A percentile compares a stretch with the other conserved stretches of the same genome.
Conservation (phyloP, 140 eudicot species). For the Anethum foeniculum region DNA sequence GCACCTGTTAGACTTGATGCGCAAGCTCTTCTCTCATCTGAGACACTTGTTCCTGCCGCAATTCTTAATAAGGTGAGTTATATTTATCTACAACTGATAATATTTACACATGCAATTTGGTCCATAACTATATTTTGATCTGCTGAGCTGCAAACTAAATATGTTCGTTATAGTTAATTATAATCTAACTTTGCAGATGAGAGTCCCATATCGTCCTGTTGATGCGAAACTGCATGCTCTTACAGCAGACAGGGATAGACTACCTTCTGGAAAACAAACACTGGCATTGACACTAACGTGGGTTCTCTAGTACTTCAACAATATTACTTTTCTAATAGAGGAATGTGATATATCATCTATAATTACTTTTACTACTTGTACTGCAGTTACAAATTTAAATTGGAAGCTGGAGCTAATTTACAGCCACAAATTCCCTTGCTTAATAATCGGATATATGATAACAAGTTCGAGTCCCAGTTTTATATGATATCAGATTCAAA, state of each 20-base stretch:
- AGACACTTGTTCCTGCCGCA: slow-evolving; percentile 76
- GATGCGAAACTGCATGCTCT: slow-evolving; percentile 75
- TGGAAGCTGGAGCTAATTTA: slow-evolving; percentile 83
- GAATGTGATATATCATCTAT: neutral
- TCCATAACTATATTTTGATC: neutral
- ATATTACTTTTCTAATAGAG: neutral
- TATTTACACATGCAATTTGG: neutral
- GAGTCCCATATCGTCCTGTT: slow-evolving; percentile 79
- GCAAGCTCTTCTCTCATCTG: slow-evolving; percentile 66
- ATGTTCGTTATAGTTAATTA: neutral
- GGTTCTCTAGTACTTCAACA: slow-evolving; percentile 23
- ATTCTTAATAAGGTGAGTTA: slow-evolving; percentile 65
- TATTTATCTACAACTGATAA: neutral
- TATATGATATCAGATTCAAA: slow-evolving; percentile 94
- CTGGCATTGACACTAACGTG: slow-evolving; percentile 83
- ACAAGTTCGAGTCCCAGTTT: slow-evolving; percentile 95
- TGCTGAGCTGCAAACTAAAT: neutral
- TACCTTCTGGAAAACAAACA: slow-evolving; percentile 93
- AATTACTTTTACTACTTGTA: slow-evolving; percentile 10
- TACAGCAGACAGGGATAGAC: slow-evolving; percentile 68
- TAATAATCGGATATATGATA: slow-evolving; percentile 90
- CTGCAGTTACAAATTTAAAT: slow-evolving; percentile 86
- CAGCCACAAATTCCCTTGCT: slow-evolving; percentile 84
- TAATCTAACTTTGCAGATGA: slow-evolving; percentile 40
- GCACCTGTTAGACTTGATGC: slow-evolving; percentile 90